These are phyloP conservation scores for Populus trichocarpa DNA, from an alignment of 441 rosid species.

Conservation along the genomic window DNA sequence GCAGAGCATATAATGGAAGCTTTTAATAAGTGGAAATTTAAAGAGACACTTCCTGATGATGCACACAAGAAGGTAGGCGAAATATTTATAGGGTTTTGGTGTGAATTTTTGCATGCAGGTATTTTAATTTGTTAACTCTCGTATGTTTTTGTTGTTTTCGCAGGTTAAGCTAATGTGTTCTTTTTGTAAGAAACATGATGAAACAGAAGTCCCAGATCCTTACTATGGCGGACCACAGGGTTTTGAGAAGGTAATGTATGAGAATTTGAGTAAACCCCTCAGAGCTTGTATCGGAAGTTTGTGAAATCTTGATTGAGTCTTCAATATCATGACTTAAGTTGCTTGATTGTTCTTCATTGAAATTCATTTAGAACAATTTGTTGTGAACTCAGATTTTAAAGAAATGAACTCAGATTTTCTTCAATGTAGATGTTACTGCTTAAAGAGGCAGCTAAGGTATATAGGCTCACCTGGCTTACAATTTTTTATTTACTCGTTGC, in stretches of 20 bases:
- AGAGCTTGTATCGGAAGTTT: background rate
- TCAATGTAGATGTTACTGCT: background rate
- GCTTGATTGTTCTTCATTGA: background rate
- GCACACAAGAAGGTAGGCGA: slow-evolving; percentile 67
- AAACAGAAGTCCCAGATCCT: slow-evolving; percentile 74
- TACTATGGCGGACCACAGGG: slow-evolving; percentile 78
- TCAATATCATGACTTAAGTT: background rate
- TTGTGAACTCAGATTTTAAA: background rate
- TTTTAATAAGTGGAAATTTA: slow-evolving; percentile 68
- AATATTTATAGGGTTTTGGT: background rate
- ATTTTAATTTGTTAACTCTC: background rate
- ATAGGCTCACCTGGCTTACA: background rate
- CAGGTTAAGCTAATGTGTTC: slow-evolving; percentile 80
- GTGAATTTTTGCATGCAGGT: background rate
- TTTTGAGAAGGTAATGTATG: slow-evolving; percentile 59
- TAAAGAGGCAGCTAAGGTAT: background rate
- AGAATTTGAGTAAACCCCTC: background rate
- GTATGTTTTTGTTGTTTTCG: slow-evolving; percentile 15
- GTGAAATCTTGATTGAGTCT: background rate
- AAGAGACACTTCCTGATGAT: slow-evolving; percentile 65
- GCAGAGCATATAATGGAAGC: slow-evolving; percentile 77
- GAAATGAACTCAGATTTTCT: slow-evolving; percentile 1
- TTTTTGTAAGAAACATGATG: slow-evolving; percentile 65
- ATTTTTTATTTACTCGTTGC: background rate
- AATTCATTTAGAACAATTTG: background rate